Evolutionary conservation across 768 basidiomycete genomes (phyloP).

Genomic region (Rhodotorula babjevae): DNA sequence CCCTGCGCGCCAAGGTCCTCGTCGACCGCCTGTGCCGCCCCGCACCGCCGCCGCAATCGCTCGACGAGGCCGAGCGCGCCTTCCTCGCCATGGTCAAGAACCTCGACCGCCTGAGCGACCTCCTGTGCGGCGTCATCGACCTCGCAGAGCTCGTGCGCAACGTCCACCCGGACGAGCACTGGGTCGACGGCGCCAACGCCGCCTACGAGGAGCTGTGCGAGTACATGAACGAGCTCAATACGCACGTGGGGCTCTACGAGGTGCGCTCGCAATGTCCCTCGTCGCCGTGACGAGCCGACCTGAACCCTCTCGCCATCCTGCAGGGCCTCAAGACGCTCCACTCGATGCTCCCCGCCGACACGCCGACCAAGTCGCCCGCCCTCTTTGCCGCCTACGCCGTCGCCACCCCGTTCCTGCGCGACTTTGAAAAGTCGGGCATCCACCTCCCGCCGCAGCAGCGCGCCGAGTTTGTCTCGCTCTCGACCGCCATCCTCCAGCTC

Average conservation of each 20-base stretch:
- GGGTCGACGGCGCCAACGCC: slow-evolving; percentile 77
- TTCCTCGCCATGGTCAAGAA: slow-evolving; percentile 64
- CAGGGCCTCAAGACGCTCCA: slow-evolving; percentile 46
- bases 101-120: slow-evolving; percentile 89
- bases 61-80: slow-evolving; percentile 56
- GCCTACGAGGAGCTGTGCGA: slow-evolving; percentile 89
- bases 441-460: slow-evolving; percentile 73
- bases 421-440: slow-evolving; percentile 96
- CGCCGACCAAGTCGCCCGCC: slow-evolving; percentile 38
- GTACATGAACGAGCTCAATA: slow-evolving; percentile 96
- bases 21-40: slow-evolving; percentile 65
- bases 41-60: slow-evolving; percentile 27
- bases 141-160: slow-evolving; percentile 89
- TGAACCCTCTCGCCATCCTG: too few relatives aligned
- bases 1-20: slow-evolving; percentile 71
- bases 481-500: slow-evolving; percentile 79
- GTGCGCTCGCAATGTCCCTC: background rate
- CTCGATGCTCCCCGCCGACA: slow-evolving; percentile 30
- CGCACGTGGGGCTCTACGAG: slow-evolving; percentile 66
- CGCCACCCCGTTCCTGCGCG: slow-evolving; percentile 87
- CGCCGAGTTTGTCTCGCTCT: slow-evolving; percentile 76
- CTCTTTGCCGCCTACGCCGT: slow-evolving; percentile 51
- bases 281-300: background rate
- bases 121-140: slow-evolving; percentile 93
- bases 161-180: slow-evolving; percentile 77